These are phyloP conservation scores for Sporisorium exsertum DNA, from an alignment of 1,284 basidiomycete genomes.

Conservation along the genomic window DNA sequence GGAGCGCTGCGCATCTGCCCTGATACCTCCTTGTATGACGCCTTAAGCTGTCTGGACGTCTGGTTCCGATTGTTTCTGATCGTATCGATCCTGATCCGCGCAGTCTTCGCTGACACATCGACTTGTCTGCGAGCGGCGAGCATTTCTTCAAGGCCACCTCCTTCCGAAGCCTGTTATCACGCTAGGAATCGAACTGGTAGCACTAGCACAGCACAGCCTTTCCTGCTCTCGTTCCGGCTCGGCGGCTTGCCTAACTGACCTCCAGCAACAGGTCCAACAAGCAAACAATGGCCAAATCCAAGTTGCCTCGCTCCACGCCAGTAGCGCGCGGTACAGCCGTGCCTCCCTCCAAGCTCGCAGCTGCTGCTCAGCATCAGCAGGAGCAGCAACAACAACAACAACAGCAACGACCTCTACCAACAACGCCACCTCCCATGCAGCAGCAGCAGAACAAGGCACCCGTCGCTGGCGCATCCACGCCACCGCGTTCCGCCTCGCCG, in stretches of 20 bases:
- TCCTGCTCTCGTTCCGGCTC: background rate
- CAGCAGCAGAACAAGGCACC: constrained; percentile 26
- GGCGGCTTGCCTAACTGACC: constrained; percentile 15
- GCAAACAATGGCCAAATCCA: constrained; percentile 51
- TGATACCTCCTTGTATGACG: constrained; percentile 24
- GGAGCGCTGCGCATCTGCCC: constrained; percentile 11
- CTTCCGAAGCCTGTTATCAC: background rate
- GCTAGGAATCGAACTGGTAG: background rate
- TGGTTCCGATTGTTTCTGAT: constrained; percentile 13
- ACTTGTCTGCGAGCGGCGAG: background rate
- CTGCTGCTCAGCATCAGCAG: constrained; percentile 47
- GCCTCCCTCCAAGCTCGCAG: constrained; percentile 46
- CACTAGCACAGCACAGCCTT: constrained; percentile 1
- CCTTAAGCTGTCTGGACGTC: constrained; percentile 10
- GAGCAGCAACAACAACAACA: constrained; percentile 31
- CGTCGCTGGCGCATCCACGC: constrained; percentile 40
- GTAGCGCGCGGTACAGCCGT: constrained; percentile 38
- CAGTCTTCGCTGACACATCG: constrained; percentile 1
- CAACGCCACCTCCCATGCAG: constrained; percentile 28
- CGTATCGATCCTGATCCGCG: constrained; percentile 21
- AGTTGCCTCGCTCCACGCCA: constrained; percentile 51
- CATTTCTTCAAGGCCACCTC: constrained; percentile 4
- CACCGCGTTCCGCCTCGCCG: constrained; percentile 39
- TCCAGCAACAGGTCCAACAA: constrained; percentile 18
- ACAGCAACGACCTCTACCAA: constrained; percentile 9